phyloP scores from a whole-genome alignment of 257 asterid genomes.

The Parsonsia alboflavescens region DNA sequence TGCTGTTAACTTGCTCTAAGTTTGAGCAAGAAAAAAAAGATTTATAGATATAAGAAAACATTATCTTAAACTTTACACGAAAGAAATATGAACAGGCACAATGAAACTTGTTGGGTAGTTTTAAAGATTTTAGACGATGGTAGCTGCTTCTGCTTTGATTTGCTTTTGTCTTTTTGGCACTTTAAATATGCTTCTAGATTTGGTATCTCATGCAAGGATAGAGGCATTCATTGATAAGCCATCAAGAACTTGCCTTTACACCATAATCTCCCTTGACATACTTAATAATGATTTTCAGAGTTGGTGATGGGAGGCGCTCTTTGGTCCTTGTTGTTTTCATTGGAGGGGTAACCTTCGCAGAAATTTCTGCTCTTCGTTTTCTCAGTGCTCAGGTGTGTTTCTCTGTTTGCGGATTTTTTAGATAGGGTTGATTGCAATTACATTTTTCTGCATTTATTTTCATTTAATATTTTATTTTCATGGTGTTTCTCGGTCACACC shows the following conservation, averaged over 20 bases:
- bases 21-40: neutral
- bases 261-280: constrained; percentile 5
- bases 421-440: neutral
- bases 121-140: neutral
- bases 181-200: neutral
- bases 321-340: constrained; percentile 88
- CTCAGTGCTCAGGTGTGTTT: constrained; percentile 73
- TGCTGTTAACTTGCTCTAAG: neutral
- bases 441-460: neutral
- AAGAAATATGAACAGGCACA: neutral
- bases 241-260: neutral
- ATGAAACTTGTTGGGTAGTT: neutral
- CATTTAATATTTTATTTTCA: neutral
- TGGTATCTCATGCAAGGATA: neutral
- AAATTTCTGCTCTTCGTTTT: constrained; percentile 94
- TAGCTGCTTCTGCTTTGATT: neutral
- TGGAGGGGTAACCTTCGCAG: constrained; percentile 98
- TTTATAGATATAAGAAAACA: neutral
- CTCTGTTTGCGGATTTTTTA: neutral
- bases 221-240: neutral
- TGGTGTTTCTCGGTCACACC: neutral
- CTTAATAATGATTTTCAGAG: constrained; percentile 40
- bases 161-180: neutral
- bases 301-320: constrained; percentile 80
- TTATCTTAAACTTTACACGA: neutral